Evolutionary conservation across 495 filamentous ascomycete species (phyloP).

Genomic region (Alectoria sarmentosa): DNA sequence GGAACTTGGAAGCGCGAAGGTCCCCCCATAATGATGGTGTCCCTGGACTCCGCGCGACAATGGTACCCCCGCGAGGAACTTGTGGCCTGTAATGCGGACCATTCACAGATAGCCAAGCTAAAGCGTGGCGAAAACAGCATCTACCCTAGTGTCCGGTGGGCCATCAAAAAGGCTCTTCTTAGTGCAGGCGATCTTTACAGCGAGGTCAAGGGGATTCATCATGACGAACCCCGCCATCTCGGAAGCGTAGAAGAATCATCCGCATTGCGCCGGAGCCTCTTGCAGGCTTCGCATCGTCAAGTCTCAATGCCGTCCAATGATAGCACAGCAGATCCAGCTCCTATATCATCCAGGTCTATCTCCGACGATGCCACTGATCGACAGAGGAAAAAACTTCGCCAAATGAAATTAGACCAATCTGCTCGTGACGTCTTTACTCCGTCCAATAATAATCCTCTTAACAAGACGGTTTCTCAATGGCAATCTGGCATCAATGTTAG

Average conservation of each 20-base stretch:
- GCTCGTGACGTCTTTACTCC: not conserved
- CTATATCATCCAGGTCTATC: not conserved
- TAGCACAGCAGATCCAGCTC: not conserved
- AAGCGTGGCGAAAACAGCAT: conserved; percentile 3
- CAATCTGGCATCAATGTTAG: not conserved
- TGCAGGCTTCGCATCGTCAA: not conserved
- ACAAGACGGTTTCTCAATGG: not conserved
- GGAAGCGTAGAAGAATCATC: not conserved
- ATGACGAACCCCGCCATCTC: not conserved
- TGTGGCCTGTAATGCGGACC: conserved; percentile 3
- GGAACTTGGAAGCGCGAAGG: conserved; percentile 10
- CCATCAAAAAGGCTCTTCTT: conserved; percentile 1
- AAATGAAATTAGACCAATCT: not conserved
- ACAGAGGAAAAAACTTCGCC: not conserved
- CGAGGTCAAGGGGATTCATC: not conserved
- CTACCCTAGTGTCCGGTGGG: conserved; percentile 3
- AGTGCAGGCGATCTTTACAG: not conserved
- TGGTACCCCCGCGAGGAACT: not conserved
- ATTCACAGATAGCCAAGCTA: conserved; percentile 9
- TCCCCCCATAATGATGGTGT: not conserved
- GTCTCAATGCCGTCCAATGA: not conserved
- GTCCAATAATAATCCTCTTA: not conserved
- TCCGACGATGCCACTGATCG: not conserved
- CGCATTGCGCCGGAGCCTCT: not conserved
- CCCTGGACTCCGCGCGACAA: not conserved